Percentiles rank a stretch among this genome's conserved stretches.
phyloP scores from a whole-genome alignment of 2,329 filamentous ascomycete species.

The Talaromyces piceae region DNA sequence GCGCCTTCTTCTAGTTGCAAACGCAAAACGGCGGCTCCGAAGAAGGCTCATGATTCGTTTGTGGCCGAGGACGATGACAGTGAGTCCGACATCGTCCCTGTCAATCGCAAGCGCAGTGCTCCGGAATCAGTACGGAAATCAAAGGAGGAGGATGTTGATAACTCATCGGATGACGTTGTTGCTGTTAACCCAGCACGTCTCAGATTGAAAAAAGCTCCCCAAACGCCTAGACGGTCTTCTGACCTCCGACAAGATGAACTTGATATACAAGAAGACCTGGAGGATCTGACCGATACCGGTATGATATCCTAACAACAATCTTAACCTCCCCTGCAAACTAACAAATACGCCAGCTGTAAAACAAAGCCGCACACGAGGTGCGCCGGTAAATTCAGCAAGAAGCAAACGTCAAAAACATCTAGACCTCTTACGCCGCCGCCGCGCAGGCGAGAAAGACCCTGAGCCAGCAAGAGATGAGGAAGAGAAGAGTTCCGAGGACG shows the following conservation, averaged over 20 bases:
- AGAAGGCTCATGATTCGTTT: slow-evolving; percentile 10
- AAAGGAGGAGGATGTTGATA: background rate
- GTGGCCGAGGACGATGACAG: slow-evolving; percentile 20
- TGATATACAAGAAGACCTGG: slow-evolving; percentile 40
- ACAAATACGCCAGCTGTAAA: slow-evolving; percentile 23
- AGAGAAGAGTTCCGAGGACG: slow-evolving; percentile 19
- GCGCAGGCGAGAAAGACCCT: slow-evolving; percentile 33
- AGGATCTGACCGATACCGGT: slow-evolving; percentile 39
- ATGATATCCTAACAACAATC: slow-evolving; percentile 14
- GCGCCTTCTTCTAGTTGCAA: slow-evolving; percentile 18
- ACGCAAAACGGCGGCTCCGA: slow-evolving; percentile 20
- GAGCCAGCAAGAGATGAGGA: slow-evolving; percentile 9
- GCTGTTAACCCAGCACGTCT: slow-evolving; percentile 5
- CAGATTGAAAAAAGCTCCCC: slow-evolving; percentile 1
- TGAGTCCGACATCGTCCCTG: slow-evolving; percentile 19
- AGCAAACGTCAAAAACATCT: slow-evolving; percentile 34
- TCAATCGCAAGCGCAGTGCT: background rate
- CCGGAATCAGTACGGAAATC: background rate
- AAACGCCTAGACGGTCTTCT: background rate
- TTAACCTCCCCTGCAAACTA: background rate
- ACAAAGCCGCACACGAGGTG: slow-evolving; percentile 35
- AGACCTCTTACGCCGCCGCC: slow-evolving; percentile 35
- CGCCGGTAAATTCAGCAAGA: slow-evolving; percentile 31
- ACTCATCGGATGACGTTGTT: slow-evolving; percentile 4
- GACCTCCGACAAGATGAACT: slow-evolving; percentile 25